Evolutionary conservation across 768 basidiomycete species (phyloP), one percentile per base, ranked within the genome.

Genomic region (Pleurotus citrinopileatus): DNA sequence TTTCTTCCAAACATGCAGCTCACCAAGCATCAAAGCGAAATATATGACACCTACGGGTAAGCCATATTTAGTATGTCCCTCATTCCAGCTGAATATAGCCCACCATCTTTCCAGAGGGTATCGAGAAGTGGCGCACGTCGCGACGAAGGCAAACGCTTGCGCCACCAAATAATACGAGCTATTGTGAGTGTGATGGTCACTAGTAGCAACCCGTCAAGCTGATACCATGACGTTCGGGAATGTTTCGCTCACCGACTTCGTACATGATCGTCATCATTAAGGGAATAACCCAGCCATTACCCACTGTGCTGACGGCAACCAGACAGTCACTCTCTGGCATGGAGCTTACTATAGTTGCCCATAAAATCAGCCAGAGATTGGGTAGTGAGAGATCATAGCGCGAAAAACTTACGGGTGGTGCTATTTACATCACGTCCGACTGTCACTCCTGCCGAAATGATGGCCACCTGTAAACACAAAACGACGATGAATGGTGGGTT

Each of bases 201-300:
- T 50, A n/a, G 9, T 12, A 28, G 29, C 13, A n/a, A n/a, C 17
- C 32, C n/a, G 29, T 29, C 13, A 17, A n/a, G 4, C n/a, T 7
- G 27, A 34, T 47, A n/a, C n/a, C n/a, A n/a, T n/a, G n/a, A n/a
- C n/a, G n/a, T n/a, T n/a, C n/a, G n/a, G n/a, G n/a, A n/a, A n/a
- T n/a, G n/a, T n/a, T n/a, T n/a, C n/a, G n/a, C 48, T 50, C 29
- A 50, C 48, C 48, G 36, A 50, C 23, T 50, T 50, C 48, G n/a
- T 50, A 50, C 48, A 50, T 50, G 34, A 50, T 50, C 8, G 48
- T 50, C 48, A 50, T 50, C 26, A 22, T n/a, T 17, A 50, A 20
- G 13, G 48, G 48, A 3, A 50, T 29, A 8, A 50, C 48, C 48
- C 48, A 50, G 15, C 34, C 29, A 29, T 36, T 23, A 15, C 34